Base-by-base conservation (phyloP, 352 stramenopile species). In the Pythium brachiatum region DNA sequence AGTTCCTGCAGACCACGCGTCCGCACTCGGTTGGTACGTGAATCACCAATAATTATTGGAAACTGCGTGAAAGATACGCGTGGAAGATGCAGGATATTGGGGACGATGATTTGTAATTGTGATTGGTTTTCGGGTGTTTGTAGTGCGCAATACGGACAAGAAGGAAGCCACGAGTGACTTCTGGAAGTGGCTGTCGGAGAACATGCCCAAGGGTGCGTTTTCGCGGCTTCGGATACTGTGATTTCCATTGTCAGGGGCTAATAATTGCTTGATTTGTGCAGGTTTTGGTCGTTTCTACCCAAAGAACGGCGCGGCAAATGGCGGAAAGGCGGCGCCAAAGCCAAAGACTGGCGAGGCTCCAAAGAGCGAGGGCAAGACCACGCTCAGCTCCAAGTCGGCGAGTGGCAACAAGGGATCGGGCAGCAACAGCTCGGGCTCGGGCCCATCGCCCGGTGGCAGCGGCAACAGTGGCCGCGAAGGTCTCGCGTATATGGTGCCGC, bases 211-310 rank as follows among this genome's bases (percentile, higher is more conserved):
- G 58, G 78, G 76, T 85, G 41, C 21, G 60, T 58, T 31, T 11
- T 47, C 11, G 26, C 12, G 26, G 36, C 13, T 7, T 51, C 5
- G 53, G 53, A 18, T 39, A 20, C 25, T 34, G 20, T n/a, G 18
- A n/a, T 54, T 23, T 44, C 44, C 38, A 54, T 55, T 43, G 32
- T 53, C 11, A 13, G 11, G n/a, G 13, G 56, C 21, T 57, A n/a
- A 48, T 18, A 20, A 7, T 41, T 5, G 18, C 5, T 51, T 20
- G 8, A 41, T 25, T 36, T 15, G 7, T 0, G 3, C 41, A 82
- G 84, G 86, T 11, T 95, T 95, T 62, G 86, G 82, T 15, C 82
- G 86, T 5, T 95, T 95, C 47, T 92, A 91, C 70, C 86, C 86
- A 13, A 95, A 95, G 68, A 92, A 89, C 55, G 78, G 68, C 20